A percentile compares a stretch with the other conserved stretches of the same genome.
phyloP scores from a whole-genome alignment of 805 yeast genomes.

The Kurtzmaniella fragi region DNA sequence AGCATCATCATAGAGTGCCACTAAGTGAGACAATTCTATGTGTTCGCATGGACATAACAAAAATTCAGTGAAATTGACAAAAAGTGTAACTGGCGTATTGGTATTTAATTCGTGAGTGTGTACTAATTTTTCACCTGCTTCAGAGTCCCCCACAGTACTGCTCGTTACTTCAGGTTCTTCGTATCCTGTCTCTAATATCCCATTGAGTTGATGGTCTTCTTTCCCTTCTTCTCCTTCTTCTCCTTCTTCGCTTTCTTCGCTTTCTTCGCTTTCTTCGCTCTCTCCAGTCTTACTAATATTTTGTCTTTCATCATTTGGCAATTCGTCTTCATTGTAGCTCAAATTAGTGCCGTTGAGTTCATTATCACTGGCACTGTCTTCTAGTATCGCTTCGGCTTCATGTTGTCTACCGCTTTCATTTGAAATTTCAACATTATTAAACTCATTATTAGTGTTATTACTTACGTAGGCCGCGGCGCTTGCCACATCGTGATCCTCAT shows the following conservation, averaged over 20 bases:
- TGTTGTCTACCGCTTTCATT: no score
- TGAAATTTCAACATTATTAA: no score
- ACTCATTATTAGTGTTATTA: no score
- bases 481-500: constrained; percentile 8
- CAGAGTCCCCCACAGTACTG: no score
- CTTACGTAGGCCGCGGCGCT: constrained; percentile 8
- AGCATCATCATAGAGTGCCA: constrained; percentile 21
- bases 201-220: no score
- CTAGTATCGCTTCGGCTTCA: no score
- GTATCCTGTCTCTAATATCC: no score
- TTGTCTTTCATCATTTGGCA: no score
- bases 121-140: background rate
- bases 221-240: no score
- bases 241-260: constrained; percentile 1
- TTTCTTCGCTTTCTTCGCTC: constrained; percentile 2
- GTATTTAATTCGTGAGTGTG: background rate
- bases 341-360: no score
- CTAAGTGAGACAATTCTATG: constrained; percentile 14
- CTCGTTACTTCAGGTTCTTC: background rate
- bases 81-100: constrained; percentile 12
- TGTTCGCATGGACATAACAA: constrained; percentile 19
- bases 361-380: no score
- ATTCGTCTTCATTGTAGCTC: no score
- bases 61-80: constrained; percentile 20
- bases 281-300: constrained; percentile 16